Conservation (phyloP, 73 alveolate species). For the Diophrys appendiculata region DNA sequence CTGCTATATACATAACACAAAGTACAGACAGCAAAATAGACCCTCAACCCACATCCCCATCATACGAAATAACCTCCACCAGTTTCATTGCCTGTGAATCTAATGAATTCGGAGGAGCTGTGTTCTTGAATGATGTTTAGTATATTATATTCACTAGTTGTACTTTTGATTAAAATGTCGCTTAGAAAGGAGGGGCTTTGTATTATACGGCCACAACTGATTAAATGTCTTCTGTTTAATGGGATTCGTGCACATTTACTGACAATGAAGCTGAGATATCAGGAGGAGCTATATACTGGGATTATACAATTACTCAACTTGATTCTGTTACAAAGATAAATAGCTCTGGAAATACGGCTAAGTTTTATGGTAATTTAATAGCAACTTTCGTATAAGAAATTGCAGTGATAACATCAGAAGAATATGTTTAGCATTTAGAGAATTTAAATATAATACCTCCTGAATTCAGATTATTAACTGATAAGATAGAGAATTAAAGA, state of each 20-base stretch:
- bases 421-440: not conserved
- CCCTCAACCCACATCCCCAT: too few species aligned
- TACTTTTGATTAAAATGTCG: not conserved
- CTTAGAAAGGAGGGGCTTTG: not conserved
- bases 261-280: not conserved
- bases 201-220: not conserved
- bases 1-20: not conserved
- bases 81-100: not conserved
- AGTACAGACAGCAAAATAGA: not conserved
- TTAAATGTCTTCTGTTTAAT: not conserved
- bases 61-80: not conserved
- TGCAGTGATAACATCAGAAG: not conserved
- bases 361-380: not conserved
- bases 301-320: not conserved
- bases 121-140: not conserved
- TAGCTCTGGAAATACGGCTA: not conserved
- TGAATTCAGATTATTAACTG: not conserved
- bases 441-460: too few species aligned
- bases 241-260: not conserved
- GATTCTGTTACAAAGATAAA: too few species aligned
- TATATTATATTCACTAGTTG: not conserved
- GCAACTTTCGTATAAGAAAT: not conserved
- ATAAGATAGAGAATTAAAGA: not conserved
- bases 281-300: slow-evolving; percentile 10
- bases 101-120: not conserved